These are phyloP conservation scores for Phytophthora europaea DNA, from an alignment of 352 stramenopile genomes.

Conservation along the genomic window DNA sequence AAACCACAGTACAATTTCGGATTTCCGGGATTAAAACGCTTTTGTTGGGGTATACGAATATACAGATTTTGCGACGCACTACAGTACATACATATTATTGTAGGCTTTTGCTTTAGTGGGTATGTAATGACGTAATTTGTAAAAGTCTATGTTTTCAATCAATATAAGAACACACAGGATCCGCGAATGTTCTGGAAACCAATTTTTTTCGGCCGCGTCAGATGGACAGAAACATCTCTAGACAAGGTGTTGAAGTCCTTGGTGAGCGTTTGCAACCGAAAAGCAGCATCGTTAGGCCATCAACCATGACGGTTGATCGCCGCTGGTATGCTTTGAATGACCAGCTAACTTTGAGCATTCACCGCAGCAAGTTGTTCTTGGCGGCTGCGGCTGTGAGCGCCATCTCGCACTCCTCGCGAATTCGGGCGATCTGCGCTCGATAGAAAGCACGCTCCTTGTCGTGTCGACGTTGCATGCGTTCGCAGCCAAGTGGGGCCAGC, in stretches of 20 bases:
- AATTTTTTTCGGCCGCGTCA: background rate
- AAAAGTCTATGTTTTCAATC: too few species aligned
- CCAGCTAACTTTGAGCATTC: slow-evolving; percentile 2
- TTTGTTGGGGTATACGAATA: too few species aligned
- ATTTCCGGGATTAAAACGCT: too few species aligned
- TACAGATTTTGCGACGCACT: background rate
- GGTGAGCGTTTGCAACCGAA: too few species aligned
- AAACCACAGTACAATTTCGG: too few species aligned
- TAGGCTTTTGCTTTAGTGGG: too few species aligned
- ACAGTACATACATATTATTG: too few species aligned
- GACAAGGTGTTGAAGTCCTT: too few species aligned
- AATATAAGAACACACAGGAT: background rate
- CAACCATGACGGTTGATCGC: too few species aligned
- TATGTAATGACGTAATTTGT: too few species aligned
- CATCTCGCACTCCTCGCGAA: slow-evolving; percentile 75
- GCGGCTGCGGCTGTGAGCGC: slow-evolving; percentile 67
- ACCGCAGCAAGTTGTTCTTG: slow-evolving; percentile 82
- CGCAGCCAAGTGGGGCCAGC: slow-evolving; percentile 43
- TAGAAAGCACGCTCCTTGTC: slow-evolving; percentile 63
- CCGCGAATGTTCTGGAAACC: background rate
- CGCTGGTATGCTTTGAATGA: too few species aligned
- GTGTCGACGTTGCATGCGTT: slow-evolving; percentile 64
- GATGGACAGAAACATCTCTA: background rate
- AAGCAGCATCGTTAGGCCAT: too few species aligned
- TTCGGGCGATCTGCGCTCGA: slow-evolving; percentile 68